Conservation (phyloP, 2,329 filamentous ascomycete species). For the Penicillium sp. region DNA sequence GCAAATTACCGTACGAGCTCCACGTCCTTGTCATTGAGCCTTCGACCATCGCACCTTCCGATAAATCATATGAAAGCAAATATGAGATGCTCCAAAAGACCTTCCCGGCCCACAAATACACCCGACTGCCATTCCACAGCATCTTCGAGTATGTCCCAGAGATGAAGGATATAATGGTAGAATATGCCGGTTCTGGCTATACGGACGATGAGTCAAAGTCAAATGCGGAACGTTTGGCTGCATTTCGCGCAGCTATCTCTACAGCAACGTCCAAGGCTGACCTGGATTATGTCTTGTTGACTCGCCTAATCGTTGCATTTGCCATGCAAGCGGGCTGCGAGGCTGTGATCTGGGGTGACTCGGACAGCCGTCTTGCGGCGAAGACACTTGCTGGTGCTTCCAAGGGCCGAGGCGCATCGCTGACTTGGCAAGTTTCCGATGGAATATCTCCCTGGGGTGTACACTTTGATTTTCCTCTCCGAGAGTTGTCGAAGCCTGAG, state of each 20-base stretch:
- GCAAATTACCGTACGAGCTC: constrained; percentile 62
- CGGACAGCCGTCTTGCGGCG: constrained; percentile 80
- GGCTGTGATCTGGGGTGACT: constrained; percentile 74
- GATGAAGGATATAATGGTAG: constrained; percentile 29
- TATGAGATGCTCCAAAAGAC: constrained; percentile 47
- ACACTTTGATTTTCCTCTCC: constrained; percentile 69
- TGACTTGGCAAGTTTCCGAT: constrained; percentile 78
- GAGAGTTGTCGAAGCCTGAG: constrained; percentile 80
- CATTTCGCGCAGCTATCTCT: constrained; percentile 56
- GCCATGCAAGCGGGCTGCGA: constrained; percentile 58
- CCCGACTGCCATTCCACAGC: constrained; percentile 57
- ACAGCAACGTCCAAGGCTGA: constrained; percentile 73
- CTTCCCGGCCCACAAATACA: constrained; percentile 63
- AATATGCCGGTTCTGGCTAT: constrained; percentile 27
- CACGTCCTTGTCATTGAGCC: constrained; percentile 41
- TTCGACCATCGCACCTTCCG: constrained; percentile 24
- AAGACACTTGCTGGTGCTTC: constrained; percentile 80
- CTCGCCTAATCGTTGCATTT: constrained; percentile 62
- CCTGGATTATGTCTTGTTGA: constrained; percentile 62
- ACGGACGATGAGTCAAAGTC: constrained; percentile 26
- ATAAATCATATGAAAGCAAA: constrained; percentile 23
- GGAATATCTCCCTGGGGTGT: constrained; percentile 56
- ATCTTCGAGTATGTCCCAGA: constrained; percentile 47
- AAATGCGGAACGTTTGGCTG: constrained; percentile 47
- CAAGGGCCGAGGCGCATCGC: constrained; percentile 77